Percentiles rank a stretch among this genome's conserved stretches.
Evolutionary conservation across 257 asterid species (phyloP).

Genomic region (Solanum bulbocastanum): DNA sequence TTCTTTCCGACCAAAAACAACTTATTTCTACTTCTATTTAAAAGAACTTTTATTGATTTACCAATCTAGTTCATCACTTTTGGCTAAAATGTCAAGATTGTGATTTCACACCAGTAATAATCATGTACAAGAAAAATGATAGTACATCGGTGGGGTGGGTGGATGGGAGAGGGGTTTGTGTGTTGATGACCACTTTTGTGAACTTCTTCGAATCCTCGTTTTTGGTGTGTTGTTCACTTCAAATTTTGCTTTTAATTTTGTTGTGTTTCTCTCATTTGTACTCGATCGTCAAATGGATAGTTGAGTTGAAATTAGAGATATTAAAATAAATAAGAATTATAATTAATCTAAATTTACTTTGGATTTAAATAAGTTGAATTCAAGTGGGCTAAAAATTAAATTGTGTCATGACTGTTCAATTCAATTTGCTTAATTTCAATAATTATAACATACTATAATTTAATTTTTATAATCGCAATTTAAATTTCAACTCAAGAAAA

Average conservation of each 20-base stretch:
- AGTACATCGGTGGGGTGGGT: too few species aligned
- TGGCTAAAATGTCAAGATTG: background rate
- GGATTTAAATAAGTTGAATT: background rate
- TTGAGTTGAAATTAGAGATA: too few species aligned
- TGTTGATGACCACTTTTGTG: background rate
- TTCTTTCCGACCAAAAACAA: background rate
- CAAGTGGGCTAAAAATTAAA: background rate
- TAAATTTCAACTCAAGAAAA: too few species aligned
- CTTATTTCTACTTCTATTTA: too few species aligned
- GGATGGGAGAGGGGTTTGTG: background rate
- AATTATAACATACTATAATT: too few species aligned
- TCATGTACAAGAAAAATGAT: background rate
- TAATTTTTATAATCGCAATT: too few species aligned
- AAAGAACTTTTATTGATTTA: too few species aligned
- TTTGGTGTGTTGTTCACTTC: background rate
- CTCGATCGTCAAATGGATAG: accelerated
- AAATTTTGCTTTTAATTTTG: background rate
- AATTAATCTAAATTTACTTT: too few species aligned
- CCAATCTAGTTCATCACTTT: background rate
- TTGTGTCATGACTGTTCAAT: background rate
- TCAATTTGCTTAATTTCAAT: too few species aligned
- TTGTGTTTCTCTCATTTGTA: background rate
- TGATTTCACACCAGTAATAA: background rate
- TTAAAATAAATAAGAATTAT: too few species aligned
- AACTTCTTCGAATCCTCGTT: background rate